A percentile compares a stretch with the other conserved stretches of the same genome.
Evolutionary conservation across 1,284 basidiomycete species (phyloP).

Genomic region (Ustilago crameri): DNA sequence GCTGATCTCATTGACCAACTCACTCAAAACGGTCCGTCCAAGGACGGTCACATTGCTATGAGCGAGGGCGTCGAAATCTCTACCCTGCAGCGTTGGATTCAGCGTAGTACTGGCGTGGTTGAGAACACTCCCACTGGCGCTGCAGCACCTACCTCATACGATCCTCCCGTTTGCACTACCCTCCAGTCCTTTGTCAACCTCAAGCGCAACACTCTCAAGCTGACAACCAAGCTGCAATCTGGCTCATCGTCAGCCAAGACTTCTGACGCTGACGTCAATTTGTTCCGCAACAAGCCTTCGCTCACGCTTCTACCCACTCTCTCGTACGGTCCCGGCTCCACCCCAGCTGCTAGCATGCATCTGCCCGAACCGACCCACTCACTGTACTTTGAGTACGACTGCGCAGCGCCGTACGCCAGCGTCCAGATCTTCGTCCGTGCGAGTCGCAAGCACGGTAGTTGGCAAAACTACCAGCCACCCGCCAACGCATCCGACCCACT

Average conservation of each 20-base stretch:
- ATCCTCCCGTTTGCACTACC: constrained; percentile 56
- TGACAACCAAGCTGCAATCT: constrained; percentile 16
- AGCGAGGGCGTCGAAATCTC: constrained; percentile 58
- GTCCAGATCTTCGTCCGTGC: constrained; percentile 63
- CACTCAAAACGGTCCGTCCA: constrained; percentile 16
- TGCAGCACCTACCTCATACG: constrained; percentile 15
- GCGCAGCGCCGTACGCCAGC: constrained; percentile 54
- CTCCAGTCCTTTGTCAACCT: constrained; percentile 64
- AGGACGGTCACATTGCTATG: constrained; percentile 46
- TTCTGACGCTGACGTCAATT: constrained; percentile 23
- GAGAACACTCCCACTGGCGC: constrained; percentile 4
- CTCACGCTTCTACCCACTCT: constrained; percentile 40
- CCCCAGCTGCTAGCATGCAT: constrained; percentile 2
- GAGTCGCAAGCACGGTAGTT: constrained; percentile 61
- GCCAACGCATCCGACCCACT: constrained; percentile 14
- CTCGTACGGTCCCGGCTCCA: constrained; percentile 10
- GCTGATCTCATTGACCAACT: constrained; percentile 45
- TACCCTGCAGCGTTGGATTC: constrained; percentile 56
- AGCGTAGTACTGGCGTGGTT: constrained; percentile 34
- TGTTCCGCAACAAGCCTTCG: constrained; percentile 28
- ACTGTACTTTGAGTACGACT: constrained; percentile 63
- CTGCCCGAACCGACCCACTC: constrained; percentile 53
- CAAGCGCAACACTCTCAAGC: constrained; percentile 61
- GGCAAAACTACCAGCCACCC: constrained; percentile 40
- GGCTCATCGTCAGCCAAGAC: background rate